These are phyloP conservation scores for Pneumocystis carinii DNA, from an alignment of 1,139 yeast genomes.

Conservation along the genomic window DNA sequence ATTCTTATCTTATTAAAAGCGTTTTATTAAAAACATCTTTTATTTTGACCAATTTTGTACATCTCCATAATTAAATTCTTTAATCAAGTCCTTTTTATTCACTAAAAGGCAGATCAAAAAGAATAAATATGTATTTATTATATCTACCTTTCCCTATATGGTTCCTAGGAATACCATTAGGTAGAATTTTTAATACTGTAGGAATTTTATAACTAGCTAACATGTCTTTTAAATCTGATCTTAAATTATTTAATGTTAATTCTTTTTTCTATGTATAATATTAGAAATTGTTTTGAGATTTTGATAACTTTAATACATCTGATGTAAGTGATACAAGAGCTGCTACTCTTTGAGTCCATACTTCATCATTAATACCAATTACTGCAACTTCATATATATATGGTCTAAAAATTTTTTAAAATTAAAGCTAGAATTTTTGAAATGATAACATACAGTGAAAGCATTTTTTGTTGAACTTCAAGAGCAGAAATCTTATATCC, in stretches of 20 bases:
- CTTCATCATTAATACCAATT: constrained; percentile 23
- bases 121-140: neutral
- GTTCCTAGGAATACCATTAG: constrained; percentile 21
- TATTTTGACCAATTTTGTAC: neutral
- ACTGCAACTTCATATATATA: constrained; percentile 23
- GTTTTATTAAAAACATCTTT: neutral
- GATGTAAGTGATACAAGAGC: constrained; percentile 19
- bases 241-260: constrained; percentile 17
- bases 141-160: constrained; percentile 24
- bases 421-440: neutral
- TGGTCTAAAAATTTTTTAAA: neutral
- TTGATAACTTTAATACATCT: constrained; percentile 8
- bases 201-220: constrained; percentile 24
- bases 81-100: constrained; percentile 22
- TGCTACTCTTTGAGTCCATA: constrained; percentile 27
- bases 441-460: neutral
- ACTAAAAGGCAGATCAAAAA: constrained; percentile 5
- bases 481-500: constrained; percentile 11
- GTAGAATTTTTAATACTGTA: constrained; percentile 14
- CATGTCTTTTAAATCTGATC: constrained; percentile 18
- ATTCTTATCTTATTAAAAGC: neutral
- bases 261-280: constrained; percentile 3
- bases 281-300: constrained; percentile 10
- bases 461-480: neutral
- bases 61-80: constrained; percentile 12